Conservation (phyloP, 805 yeast genomes). For the Scheffersomyces amazonensis region DNA sequence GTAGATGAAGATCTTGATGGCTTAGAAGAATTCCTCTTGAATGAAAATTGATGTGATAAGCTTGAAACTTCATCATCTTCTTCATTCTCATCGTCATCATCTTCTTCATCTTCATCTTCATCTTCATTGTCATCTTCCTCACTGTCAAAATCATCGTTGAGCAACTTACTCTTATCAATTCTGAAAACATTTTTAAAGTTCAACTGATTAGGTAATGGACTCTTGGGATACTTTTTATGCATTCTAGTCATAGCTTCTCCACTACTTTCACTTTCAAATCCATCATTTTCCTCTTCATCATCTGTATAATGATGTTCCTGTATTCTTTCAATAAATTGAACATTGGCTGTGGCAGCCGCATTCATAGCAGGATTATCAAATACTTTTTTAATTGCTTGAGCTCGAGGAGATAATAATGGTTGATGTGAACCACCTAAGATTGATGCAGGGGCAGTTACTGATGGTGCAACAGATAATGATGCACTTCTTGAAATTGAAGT, state of each 20-base stretch:
- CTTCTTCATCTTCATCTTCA: slow-evolving; percentile 16
- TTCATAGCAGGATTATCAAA: slow-evolving; percentile 44
- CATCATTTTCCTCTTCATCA: slow-evolving; percentile 10
- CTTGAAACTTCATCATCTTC: slow-evolving; percentile 22
- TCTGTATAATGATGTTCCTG: slow-evolving; percentile 5
- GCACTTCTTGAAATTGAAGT: neutral
- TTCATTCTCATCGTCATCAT: slow-evolving; percentile 16
- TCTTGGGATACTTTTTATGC: slow-evolving; percentile 40
- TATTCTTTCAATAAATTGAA: slow-evolving; percentile 22
- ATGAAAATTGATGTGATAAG: slow-evolving; percentile 12
- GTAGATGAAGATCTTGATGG: neutral
- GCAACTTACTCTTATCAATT: slow-evolving; percentile 14
- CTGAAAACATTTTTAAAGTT: slow-evolving; percentile 32
- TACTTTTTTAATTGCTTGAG: slow-evolving; percentile 39
- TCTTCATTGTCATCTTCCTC: slow-evolving; percentile 14
- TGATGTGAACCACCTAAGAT: neutral
- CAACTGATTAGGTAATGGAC: slow-evolving; percentile 34
- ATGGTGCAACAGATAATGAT: neutral
- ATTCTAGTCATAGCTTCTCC: slow-evolving; percentile 12
- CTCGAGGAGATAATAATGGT: slow-evolving; percentile 30
- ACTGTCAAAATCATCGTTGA: slow-evolving; percentile 9
- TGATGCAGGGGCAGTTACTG: neutral
- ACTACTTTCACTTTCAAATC: neutral
- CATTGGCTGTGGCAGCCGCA: slow-evolving; percentile 9
- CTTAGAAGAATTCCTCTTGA: slow-evolving; percentile 6